Conservation (phyloP, 2,329 filamentous ascomycete genomes). For the Pseudodiploospora longispora region DNA sequence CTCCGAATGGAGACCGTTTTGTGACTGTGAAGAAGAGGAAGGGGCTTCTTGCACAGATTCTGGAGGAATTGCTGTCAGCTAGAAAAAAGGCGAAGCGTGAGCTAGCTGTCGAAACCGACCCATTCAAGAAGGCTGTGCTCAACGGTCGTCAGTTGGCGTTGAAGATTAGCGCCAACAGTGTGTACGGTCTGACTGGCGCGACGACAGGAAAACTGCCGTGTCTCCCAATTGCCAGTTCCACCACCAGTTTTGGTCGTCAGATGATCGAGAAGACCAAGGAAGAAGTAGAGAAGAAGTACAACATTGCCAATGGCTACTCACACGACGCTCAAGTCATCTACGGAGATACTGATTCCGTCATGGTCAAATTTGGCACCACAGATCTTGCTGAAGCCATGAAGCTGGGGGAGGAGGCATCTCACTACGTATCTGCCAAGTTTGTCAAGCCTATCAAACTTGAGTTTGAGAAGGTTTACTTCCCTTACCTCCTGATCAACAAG, state of each 20-base stretch:
- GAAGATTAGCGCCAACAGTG: slow-evolving; percentile 95
- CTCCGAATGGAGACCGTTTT: slow-evolving; percentile 90
- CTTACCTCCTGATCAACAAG: slow-evolving; percentile 98
- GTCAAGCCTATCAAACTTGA: slow-evolving; percentile 96
- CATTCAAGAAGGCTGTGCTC: slow-evolving; percentile 95
- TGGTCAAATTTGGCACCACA: slow-evolving; percentile 95
- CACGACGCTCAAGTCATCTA: slow-evolving; percentile 97
- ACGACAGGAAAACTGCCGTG: slow-evolving; percentile 94
- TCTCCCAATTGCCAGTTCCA: slow-evolving; percentile 90
- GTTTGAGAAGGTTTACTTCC: slow-evolving; percentile 98
- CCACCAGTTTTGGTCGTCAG: slow-evolving; percentile 90
- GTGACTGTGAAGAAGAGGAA: slow-evolving; percentile 84
- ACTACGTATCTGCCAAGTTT: slow-evolving; percentile 85
- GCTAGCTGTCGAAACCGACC: slow-evolving; percentile 78
- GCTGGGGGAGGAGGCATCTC: slow-evolving; percentile 84
- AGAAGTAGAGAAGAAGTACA: slow-evolving; percentile 88
- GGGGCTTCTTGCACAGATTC: slow-evolving; percentile 85
- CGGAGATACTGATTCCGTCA: slow-evolving; percentile 97
- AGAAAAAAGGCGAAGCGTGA: slow-evolving; percentile 94
- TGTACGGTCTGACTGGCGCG: slow-evolving; percentile 94
- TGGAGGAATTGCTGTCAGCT: slow-evolving; percentile 85
- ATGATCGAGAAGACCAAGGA: slow-evolving; percentile 98
- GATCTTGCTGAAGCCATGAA: slow-evolving; percentile 88
- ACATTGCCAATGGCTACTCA: slow-evolving; percentile 85
- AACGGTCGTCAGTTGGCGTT: slow-evolving; percentile 94